phyloP scores from a whole-genome alignment of 208 protist species.

The Leishmania major region DNA sequence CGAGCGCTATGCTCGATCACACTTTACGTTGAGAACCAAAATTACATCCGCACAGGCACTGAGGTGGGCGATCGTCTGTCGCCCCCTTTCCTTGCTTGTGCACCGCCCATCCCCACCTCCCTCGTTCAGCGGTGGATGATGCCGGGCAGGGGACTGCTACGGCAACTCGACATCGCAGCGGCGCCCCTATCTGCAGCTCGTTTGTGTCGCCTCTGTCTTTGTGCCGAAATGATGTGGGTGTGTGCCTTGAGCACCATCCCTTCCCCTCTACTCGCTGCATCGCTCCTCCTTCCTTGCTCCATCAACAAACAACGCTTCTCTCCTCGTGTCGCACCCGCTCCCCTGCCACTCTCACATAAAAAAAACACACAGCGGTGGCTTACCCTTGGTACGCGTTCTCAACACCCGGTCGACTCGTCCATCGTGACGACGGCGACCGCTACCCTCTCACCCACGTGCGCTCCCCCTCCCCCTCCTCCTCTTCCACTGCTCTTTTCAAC shows the following conservation, averaged over 20 bases:
- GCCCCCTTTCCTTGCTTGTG: background rate
- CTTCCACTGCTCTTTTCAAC: background rate
- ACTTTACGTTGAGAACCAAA: background rate
- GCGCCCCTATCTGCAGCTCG: background rate
- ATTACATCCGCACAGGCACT: background rate
- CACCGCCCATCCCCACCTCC: too few species aligned
- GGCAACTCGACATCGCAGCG: background rate
- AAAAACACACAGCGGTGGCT: background rate
- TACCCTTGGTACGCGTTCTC: background rate
- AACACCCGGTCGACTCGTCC: background rate
- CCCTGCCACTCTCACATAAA: background rate
- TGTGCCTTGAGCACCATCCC: background rate
- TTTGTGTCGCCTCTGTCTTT: background rate
- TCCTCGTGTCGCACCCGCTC: background rate
- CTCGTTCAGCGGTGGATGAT: background rate
- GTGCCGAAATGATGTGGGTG: background rate
- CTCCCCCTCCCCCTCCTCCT: background rate
- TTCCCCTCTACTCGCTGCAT: background rate
- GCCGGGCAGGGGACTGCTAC: background rate
- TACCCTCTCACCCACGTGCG: background rate
- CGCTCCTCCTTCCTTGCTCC: background rate
- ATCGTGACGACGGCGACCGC: background rate
- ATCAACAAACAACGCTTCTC: background rate
- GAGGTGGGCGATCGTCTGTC: background rate
- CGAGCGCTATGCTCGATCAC: background rate